A percentile compares a stretch with the other conserved stretches of the same genome.
phyloP scores from a whole-genome alignment of 2,329 filamentous ascomycete genomes.

The Decorospora gaudefroyi region DNA sequence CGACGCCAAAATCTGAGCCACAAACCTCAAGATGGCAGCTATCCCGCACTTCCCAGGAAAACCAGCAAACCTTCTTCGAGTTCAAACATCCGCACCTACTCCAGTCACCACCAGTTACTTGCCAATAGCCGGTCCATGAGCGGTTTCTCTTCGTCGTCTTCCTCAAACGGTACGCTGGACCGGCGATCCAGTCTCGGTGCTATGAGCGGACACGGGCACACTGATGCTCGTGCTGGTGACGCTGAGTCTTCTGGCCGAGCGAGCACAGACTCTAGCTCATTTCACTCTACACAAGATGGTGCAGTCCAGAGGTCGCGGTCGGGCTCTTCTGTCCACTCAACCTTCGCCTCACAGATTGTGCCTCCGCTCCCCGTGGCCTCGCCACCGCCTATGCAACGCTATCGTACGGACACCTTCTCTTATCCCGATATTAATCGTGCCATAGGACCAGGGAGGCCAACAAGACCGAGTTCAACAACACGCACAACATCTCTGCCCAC shows the following conservation, averaged over 20 bases:
- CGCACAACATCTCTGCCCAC: not conserved
- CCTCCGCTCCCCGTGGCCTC: conserved; percentile 12
- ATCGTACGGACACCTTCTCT: conserved; percentile 3
- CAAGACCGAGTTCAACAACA: not conserved
- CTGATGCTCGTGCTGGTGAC: conserved; percentile 2
- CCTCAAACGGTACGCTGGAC: conserved; percentile 1
- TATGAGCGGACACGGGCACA: conserved; percentile 2
- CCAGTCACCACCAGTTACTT: conserved; percentile 25
- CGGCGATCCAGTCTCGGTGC: conserved; percentile 11
- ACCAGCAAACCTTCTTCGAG: conserved; percentile 12
- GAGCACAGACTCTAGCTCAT: conserved; percentile 21
- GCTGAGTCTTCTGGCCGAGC: conserved; percentile 9
- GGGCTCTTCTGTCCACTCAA: conserved; percentile 17
- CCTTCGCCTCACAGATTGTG: conserved; percentile 9
- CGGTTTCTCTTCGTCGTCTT: not conserved
- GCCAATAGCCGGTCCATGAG: conserved; percentile 19
- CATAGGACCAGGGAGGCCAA: not conserved
- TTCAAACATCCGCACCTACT: conserved; percentile 12
- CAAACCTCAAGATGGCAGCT: conserved; percentile 13
- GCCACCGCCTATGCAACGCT: not conserved
- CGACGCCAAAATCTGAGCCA: conserved; percentile 16
- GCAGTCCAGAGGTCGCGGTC: conserved; percentile 18
- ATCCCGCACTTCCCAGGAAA: conserved; percentile 11
- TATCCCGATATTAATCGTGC: not conserved
- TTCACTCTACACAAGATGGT: conserved; percentile 14